Base-by-base conservation (phyloP, 495 filamentous ascomycete genomes). In the Tuber aestivum region DNA sequence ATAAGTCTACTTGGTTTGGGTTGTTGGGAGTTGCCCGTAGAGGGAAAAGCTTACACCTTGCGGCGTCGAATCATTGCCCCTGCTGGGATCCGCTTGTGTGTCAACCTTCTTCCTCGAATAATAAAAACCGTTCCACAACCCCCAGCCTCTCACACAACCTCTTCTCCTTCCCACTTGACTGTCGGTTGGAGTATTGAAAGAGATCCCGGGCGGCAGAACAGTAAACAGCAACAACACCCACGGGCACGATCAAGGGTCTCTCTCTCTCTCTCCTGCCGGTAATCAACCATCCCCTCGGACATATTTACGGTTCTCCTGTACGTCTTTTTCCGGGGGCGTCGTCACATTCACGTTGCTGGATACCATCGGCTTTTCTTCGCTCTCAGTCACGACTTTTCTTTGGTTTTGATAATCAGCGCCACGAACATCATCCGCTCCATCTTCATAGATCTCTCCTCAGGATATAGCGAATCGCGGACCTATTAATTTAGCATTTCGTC, bases 401-500 rank as follows among this genome's bases (percentile, higher is more conserved):
- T 80, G 78, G 77, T 80, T 80, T 80, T 80, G 78, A 80, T 71
- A 80, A 80, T 80, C 78, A 80, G 76, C 78, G 76, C 72, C 69
- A 74, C 74, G 44, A 74, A 71, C 72, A 72, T 70, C 78, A 48
- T 69, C 72, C 41, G 71, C 76, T 76, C 77, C 40, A 69, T 76
- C 73, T 71, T 76, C 68, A 48, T 80, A 70, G 72, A 70, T 72
- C 70, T 79, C 61, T 41, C 40, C 65, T 48, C 41, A 65, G 23
- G 75, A 70, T 74, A 73, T 48, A 79, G 72, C 80, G 74, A 79
- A 73, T 74, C 74, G 75, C 80, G 80, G 82, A 83, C 81, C 77
- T 83, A 83, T 83, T 83, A 83, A 83, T 77, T 83, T 83, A 83
- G 81, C 41, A 74, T 76, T 77, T 83, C 81, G 81, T 83, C 78